Conservation (phyloP, 768 basidiomycete species). For the Terana coerulea region DNA sequence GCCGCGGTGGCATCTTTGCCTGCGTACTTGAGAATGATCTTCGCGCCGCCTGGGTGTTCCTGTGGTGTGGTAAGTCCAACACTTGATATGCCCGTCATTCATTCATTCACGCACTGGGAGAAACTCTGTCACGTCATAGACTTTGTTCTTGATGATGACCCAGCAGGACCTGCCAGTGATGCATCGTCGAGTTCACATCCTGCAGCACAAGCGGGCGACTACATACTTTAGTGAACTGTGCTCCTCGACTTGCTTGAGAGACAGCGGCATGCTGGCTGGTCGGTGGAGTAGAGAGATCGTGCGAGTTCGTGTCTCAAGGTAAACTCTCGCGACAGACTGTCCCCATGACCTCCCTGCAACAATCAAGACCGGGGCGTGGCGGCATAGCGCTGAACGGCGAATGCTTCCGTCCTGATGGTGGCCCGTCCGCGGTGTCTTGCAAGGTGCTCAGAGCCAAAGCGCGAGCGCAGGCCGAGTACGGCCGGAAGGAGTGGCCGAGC, state of each 20-base stretch:
- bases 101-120: conserved; percentile 42
- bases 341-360: neutral
- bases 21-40: conserved; percentile 79
- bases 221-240: conserved; percentile 53
- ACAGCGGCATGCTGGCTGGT: conserved; percentile 24
- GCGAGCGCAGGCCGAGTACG: neutral
- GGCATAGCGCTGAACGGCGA: neutral
- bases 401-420: too few relatives aligned
- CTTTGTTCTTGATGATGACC: conserved; percentile 75
- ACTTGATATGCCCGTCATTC: neutral
- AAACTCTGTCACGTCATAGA: conserved; percentile 87
- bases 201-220: neutral
- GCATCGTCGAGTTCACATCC: neutral
- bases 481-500: neutral
- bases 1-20: conserved; percentile 80
- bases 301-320: neutral
- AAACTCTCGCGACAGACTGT: neutral
- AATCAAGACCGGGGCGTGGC: neutral
- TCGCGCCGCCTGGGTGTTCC: conserved; percentile 80
- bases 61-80: conserved; percentile 18
- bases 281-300: neutral
- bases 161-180: conserved; percentile 62
- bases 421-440: neutral
- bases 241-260: conserved; percentile 54
- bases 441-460: neutral